Conservation (phyloP, 371 early-diverging fungal species). For the Mortierella sp. region DNA sequence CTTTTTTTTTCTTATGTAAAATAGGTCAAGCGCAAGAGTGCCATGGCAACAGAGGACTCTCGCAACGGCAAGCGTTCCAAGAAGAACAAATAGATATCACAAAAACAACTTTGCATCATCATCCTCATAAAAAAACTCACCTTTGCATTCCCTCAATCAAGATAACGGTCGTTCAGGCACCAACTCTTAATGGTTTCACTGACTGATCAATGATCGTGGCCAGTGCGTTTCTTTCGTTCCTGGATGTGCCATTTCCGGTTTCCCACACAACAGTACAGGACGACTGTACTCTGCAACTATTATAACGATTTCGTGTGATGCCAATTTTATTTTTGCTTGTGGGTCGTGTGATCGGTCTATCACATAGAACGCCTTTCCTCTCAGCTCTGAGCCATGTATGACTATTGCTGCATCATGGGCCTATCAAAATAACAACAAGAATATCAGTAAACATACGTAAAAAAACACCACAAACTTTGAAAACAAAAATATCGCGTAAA, state of each 20-base stretch:
- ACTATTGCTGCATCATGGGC: slow-evolving; percentile 54
- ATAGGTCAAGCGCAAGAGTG: slow-evolving; percentile 70
- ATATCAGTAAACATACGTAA: background rate
- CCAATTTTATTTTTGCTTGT: background rate
- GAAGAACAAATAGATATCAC: slow-evolving; percentile 21
- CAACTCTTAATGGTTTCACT: too few relatives aligned
- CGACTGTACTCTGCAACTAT: too few relatives aligned
- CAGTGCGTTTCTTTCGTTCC: too few relatives aligned
- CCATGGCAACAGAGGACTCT: slow-evolving; percentile 58
- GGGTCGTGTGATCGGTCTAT: background rate
- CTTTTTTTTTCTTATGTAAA: background rate
- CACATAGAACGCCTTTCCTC: background rate
- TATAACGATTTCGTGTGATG: background rate
- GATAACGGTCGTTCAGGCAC: too few relatives aligned
- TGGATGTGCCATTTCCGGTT: too few relatives aligned
- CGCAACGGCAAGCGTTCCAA: slow-evolving; percentile 55
- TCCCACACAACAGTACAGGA: too few relatives aligned
- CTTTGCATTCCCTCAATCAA: slow-evolving; percentile 1
- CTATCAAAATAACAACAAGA: slow-evolving; percentile 4
- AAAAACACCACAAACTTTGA: background rate
- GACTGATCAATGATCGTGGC: too few relatives aligned
- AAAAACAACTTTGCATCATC: background rate
- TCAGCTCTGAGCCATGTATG: background rate
- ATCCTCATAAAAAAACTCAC: background rate
- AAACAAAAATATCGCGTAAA: background rate